Evolutionary conservation across 1,284 basidiomycete species (phyloP), one percentile per base, ranked within the genome.

Genomic region (Sphagnurus paluster): DNA sequence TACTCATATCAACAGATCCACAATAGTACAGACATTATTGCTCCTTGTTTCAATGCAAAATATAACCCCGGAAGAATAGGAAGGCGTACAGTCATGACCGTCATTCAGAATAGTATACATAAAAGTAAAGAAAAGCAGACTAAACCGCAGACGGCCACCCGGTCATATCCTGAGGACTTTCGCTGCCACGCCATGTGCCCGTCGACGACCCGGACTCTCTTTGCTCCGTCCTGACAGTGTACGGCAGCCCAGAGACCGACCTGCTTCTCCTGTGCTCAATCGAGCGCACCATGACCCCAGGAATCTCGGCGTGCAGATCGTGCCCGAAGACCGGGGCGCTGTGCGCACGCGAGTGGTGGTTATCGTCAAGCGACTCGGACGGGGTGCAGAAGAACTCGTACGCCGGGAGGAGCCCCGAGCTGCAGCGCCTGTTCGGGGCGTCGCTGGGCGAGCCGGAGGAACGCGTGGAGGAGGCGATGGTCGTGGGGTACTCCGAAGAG

Each of bases 401-500:
- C 3, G 49, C 35, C 4, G 55, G 41, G 13, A 48, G 39, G 23
- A 48, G 40, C 10, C 48, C 32, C 9, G 54, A 40, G 19, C n/a
- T 14, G 14, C 8, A 19, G n/a, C 8, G 21, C 8, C 14, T 29
- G 20, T 28, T 17, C 10, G 30, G 17, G 7, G 42, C 28, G 8
- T 24, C n/a, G 3, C 39, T 30, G 7, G 43, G 26, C 8, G 46
- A 25, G 16, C 14, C 21, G 16, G 35, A 46, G 19, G 48, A 43
- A 8, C 11, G 23, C 7, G 39, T 28, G 10, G 54, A 49, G 6
- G 52, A 48, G 20, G 46, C 38, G 13, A 51, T 14, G 8, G 60
- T 61, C 44, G 47, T 13, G 1, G 58, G 51, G 33, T 61, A 65
- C 38, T 65, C 62, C 6, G 63, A 65, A 20, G 62, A 64, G 23